These are phyloP conservation scores for Calonectria pauciramosa DNA, from an alignment of 2,329 filamentous ascomycete genomes.

Conservation along the genomic window DNA sequence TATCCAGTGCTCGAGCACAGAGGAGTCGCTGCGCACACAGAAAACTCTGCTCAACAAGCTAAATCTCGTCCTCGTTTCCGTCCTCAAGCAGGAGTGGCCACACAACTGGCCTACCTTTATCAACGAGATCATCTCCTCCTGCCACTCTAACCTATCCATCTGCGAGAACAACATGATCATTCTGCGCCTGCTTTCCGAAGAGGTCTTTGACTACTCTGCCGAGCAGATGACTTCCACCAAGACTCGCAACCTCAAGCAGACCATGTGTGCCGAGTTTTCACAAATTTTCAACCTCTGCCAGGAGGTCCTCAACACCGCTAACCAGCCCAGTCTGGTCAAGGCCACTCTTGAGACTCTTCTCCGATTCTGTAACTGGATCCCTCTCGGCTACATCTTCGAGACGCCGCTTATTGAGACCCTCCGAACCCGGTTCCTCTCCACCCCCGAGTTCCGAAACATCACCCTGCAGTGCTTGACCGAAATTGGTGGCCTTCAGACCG, in stretches of 20 bases:
- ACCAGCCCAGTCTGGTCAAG: conserved; percentile 90
- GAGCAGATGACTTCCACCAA: conserved; percentile 99
- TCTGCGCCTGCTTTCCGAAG: conserved; percentile 92
- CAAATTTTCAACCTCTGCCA: conserved; percentile 98
- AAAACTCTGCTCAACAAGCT: conserved; percentile 97
- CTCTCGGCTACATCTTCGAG: conserved; percentile 98
- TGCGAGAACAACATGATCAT: conserved; percentile 99
- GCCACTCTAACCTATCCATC: conserved; percentile 94
- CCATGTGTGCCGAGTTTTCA: conserved; percentile 99
- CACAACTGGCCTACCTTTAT: conserved; percentile 99
- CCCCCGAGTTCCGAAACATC: conserved; percentile 95
- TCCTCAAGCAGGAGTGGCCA: conserved; percentile 99
- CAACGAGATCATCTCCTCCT: conserved; percentile 98
- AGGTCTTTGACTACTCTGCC: conserved; percentile 98
- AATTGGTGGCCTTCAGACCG: conserved; percentile 93
- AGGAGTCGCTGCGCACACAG: conserved; percentile 87
- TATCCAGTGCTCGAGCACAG: conserved; percentile 90
- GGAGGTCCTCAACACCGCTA: conserved; percentile 92
- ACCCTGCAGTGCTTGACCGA: conserved; percentile 97
- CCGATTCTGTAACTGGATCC: conserved; percentile 99
- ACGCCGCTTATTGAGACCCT: conserved; percentile 96
- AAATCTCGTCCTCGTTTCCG: conserved; percentile 96
- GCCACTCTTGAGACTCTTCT: conserved; percentile 97
- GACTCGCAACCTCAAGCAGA: conserved; percentile 95
- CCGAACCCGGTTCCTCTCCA: conserved; percentile 90